Conservation (phyloP, 805 yeast species). For the Ogataea thermomethanolica region DNA sequence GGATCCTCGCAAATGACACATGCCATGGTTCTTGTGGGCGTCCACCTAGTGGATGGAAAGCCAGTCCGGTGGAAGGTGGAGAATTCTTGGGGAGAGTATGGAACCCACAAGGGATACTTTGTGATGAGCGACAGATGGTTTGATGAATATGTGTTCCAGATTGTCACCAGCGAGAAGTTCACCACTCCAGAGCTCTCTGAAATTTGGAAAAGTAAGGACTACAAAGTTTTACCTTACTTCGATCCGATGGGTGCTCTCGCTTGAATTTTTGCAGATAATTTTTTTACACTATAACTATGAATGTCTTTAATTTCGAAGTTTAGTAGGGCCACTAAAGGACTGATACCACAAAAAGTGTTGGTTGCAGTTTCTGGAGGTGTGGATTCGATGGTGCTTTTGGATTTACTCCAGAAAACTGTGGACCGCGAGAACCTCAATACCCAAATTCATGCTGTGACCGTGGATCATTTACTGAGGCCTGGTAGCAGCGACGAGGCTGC, state of each 20-base stretch:
- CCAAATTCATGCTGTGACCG: constrained; percentile 52
- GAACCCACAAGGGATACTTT: constrained; percentile 66
- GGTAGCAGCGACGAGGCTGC: constrained; percentile 50
- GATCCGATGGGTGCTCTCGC: constrained; percentile 82
- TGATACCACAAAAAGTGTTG: neutral
- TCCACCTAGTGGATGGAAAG: constrained; percentile 56
- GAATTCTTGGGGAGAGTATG: constrained; percentile 77
- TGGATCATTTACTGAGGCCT: constrained; percentile 58
- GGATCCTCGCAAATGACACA: constrained; percentile 75
- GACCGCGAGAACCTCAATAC: constrained; percentile 14
- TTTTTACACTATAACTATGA: constrained; percentile 2
- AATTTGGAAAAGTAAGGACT: constrained; percentile 48
- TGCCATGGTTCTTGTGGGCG: constrained; percentile 85
- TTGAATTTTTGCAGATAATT: constrained; percentile 4
- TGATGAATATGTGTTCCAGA: constrained; percentile 72
- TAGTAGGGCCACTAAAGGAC: neutral
- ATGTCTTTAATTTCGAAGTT: constrained; percentile 3
- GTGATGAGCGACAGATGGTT: constrained; percentile 73
- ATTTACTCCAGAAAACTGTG: constrained; percentile 37
- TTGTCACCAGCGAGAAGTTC: constrained; percentile 41
- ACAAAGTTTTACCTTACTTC: constrained; percentile 57
- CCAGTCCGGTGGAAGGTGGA: constrained; percentile 74
- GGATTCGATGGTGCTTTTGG: constrained; percentile 70
- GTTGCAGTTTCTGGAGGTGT: constrained; percentile 80
- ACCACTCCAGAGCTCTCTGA: constrained; percentile 37